Evolutionary conservation across 2,329 filamentous ascomycete species (phyloP).

Genomic region (Clarireedia paspali): DNA sequence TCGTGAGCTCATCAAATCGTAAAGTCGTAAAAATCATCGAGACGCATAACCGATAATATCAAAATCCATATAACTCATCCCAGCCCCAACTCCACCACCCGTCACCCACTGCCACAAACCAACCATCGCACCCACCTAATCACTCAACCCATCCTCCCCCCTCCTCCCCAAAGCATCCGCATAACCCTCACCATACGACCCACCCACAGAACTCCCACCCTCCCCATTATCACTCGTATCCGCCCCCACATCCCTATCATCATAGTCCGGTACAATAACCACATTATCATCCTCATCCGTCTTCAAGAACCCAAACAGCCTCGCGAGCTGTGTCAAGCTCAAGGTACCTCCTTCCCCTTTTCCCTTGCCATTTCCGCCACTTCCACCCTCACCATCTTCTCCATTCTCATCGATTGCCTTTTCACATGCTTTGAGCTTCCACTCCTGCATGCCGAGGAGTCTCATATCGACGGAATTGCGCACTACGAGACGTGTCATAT

Average conservation of each 20-base stretch:
- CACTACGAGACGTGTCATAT: conserved; percentile 50
- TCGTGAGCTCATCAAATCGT: too few species aligned
- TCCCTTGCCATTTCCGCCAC: neutral
- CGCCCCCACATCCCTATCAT: conserved; percentile 47
- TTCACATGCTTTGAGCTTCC: conserved; percentile 43
- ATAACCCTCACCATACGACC: neutral
- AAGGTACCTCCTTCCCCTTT: conserved; percentile 17
- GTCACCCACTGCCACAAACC: too few species aligned
- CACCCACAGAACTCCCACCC: neutral
- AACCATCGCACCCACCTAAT: too few species aligned
- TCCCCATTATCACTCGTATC: conserved; percentile 23
- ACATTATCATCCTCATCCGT: conserved; percentile 31
- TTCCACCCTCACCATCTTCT: neutral
- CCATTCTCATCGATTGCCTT: conserved; percentile 21
- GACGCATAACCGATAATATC: too few species aligned
- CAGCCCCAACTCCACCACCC: too few species aligned
- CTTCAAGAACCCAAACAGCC: conserved; percentile 37
- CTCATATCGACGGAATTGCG: conserved; percentile 49
- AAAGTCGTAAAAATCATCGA: too few species aligned
- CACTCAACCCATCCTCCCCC: neutral
- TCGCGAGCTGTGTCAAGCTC: conserved; percentile 33
- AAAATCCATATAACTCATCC: too few species aligned
- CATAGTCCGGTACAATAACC: conserved; percentile 9
- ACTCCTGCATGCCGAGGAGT: conserved; percentile 46
- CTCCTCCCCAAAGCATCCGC: neutral